Percentiles rank a stretch among this genome's conserved stretches.
Evolutionary conservation across 2,329 filamentous ascomycete species (phyloP).

Genomic region (Trichoderma sp.): DNA sequence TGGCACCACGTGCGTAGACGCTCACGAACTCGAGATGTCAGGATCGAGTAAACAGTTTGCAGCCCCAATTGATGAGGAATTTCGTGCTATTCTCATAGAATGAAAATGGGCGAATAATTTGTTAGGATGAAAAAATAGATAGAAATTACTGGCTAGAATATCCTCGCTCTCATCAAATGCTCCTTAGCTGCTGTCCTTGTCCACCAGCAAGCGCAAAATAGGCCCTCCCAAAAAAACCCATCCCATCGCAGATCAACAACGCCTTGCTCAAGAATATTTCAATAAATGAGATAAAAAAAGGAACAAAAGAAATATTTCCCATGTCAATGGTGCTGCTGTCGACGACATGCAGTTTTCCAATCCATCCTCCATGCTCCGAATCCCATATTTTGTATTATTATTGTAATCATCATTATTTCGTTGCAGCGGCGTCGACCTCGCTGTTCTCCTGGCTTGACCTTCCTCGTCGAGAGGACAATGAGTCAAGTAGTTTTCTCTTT

Average conservation of each 20-base stretch:
- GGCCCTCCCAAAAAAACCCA: neutral
- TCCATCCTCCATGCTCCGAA: neutral
- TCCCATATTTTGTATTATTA: neutral
- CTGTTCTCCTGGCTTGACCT: conserved; percentile 1
- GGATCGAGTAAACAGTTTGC: neutral
- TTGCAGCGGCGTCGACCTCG: neutral
- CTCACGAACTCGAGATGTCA: neutral
- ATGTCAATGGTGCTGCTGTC: neutral
- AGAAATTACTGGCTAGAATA: neutral
- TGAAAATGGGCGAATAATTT: neutral
- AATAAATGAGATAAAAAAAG: neutral
- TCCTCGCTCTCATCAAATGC: conserved; percentile 8
- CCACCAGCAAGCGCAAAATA: neutral
- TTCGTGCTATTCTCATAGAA: neutral
- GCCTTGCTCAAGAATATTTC: neutral
- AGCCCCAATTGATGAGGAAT: neutral
- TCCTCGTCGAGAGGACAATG: neutral
- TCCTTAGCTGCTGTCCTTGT: neutral
- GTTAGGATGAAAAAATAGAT: neutral
- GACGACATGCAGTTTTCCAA: neutral
- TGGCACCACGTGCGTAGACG: neutral
- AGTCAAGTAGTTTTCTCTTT: neutral
- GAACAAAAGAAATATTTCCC: neutral
- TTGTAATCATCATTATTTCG: neutral
- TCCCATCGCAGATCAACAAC: neutral